Conservation (phyloP, 2,329 filamentous ascomycete genomes). For the Cytospora schulzeri region DNA sequence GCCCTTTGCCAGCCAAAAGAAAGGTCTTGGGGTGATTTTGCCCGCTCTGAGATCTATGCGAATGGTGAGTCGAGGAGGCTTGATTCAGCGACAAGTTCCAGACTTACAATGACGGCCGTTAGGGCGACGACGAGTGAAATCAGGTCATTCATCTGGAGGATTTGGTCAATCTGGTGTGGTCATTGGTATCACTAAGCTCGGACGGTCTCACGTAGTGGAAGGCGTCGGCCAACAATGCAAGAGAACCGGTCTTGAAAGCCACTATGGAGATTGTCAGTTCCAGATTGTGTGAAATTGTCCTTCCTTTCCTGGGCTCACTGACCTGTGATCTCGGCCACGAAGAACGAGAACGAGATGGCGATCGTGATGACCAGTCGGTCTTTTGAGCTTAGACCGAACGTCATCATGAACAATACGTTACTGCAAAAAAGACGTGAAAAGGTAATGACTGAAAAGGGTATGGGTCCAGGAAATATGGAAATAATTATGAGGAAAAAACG, state of each 20-base stretch:
- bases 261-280: slow-evolving; percentile 42
- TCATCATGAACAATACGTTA: slow-evolving; percentile 36
- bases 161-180: not conserved
- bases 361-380: slow-evolving; percentile 52
- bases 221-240: slow-evolving; percentile 75
- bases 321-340: slow-evolving; percentile 55
- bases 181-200: not conserved
- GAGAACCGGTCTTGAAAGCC: slow-evolving; percentile 69
- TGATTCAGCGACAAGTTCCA: not conserved
- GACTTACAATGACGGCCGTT: slow-evolving; percentile 60
- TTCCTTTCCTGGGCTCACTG: slow-evolving; percentile 23
- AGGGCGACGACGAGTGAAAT: slow-evolving; percentile 70
- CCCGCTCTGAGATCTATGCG: slow-evolving; percentile 58
- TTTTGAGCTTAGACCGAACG: slow-evolving; percentile 42
- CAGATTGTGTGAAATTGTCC: not conserved
- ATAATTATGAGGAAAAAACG: not conserved
- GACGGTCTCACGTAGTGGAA: slow-evolving; percentile 68
- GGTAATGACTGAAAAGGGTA: not conserved
- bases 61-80: not conserved
- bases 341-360: slow-evolving; percentile 52
- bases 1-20: slow-evolving; percentile 79
- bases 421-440: not conserved
- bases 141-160: slow-evolving; percentile 65
- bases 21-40: slow-evolving; percentile 58
- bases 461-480: not conserved